Base-by-base conservation (phyloP, 2,329 filamentous ascomycete species). In the Periconia sp. region DNA sequence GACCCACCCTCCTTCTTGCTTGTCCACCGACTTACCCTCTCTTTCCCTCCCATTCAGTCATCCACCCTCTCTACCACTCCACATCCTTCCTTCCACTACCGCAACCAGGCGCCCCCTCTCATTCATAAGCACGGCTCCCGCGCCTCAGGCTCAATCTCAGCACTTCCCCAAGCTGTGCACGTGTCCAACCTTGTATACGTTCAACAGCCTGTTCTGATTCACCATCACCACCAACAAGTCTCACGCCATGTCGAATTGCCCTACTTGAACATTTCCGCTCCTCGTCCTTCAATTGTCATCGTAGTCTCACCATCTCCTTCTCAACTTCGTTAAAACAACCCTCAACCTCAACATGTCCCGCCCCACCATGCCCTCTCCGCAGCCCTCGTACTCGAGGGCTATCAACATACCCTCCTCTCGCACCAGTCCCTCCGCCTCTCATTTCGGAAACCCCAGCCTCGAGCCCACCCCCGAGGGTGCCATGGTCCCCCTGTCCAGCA, bases 381-480 rank as follows among this genome's bases (percentile, higher is more conserved):
- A 62, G 41, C 66, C 69, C 35, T 69, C 64, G 49, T 71, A 65
- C 48, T 45, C 65, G 35, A 49, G 61, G 20, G 66, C 71, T 48
- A 69, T 73, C 58, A 70, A 53, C 59, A 76, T 71, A 27, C 65
- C 72, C 42, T 63, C 68, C 52, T 70, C 74, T 31, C 68, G 75
- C 47, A 70, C 64, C 65, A 78, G 74, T 56, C 76, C 76, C 17
- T 64, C 71, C 23, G 68, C 73, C 44, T 70, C 69, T 33, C 60
- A 65, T 55, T 63, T 82, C 58, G 84, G 82, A 52, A 84, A 81
- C 71, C 85, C 82, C 68, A 89, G 87, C 10, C 74, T 88, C 52
- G 85, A 88, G 65, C 80, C 81, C 2, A 90, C 88, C 0, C 88
- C 88, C 6, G 87, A 91, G 61, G 79, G 81, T 27, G 43, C 43